phyloP scores from a whole-genome alignment of 768 basidiomycete genomes.

The Tephrocybe sp. region DNA sequence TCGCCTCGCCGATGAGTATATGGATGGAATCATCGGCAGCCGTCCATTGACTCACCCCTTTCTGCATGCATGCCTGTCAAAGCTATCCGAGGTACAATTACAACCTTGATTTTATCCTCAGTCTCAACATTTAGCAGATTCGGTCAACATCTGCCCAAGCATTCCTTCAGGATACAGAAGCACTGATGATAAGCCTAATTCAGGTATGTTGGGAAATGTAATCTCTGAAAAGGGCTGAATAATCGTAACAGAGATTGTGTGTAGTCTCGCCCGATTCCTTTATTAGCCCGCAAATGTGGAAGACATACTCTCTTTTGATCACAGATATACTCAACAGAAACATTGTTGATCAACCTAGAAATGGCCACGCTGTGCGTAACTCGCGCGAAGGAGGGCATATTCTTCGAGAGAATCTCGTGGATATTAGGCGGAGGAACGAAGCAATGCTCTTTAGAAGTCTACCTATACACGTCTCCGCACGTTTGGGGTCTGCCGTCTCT shows the following conservation, averaged over 20 bases:
- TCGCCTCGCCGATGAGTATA: constrained; percentile 77
- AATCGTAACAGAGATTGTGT: constrained; percentile 57
- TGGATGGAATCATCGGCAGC: constrained; percentile 64
- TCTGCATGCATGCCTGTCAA: constrained; percentile 67
- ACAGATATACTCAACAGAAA: constrained; percentile 47
- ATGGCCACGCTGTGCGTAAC: constrained; percentile 38
- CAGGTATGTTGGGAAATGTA: constrained; percentile 43
- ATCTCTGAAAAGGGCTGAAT: neutral
- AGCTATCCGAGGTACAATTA: constrained; percentile 59
- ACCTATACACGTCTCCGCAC: constrained; percentile 58
- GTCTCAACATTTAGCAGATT: constrained; percentile 41
- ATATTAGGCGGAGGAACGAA: constrained; percentile 77
- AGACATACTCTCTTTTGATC: constrained; percentile 46
- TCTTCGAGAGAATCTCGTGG: constrained; percentile 60
- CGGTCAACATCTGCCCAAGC: constrained; percentile 52
- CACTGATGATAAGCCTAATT: constrained; percentile 53
- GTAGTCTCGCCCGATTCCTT: constrained; percentile 75
- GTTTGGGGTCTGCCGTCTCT: constrained; percentile 59
- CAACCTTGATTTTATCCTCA: neutral
- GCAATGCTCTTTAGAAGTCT: constrained; percentile 74
- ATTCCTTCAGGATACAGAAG: constrained; percentile 53
- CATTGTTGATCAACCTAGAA: constrained; percentile 27
- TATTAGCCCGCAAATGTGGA: constrained; percentile 72
- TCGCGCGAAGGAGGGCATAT: constrained; percentile 44
- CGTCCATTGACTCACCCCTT: constrained; percentile 73